A percentile compares a stretch with the other conserved stretches of the same genome.
Conservation (phyloP, 371 early-diverging fungal genomes). For the Encephalitozoon hellem region DNA sequence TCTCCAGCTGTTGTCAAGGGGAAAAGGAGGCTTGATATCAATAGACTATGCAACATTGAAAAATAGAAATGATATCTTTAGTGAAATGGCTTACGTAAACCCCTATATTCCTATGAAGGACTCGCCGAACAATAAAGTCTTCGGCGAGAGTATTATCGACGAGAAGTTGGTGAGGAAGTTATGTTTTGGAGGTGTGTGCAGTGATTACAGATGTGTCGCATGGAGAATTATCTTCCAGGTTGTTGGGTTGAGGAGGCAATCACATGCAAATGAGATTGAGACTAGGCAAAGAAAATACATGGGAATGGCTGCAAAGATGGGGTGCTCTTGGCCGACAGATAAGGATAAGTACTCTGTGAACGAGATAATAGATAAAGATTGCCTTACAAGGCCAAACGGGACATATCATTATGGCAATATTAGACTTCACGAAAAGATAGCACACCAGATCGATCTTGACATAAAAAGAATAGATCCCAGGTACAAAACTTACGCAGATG, state of each 20-base stretch:
- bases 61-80: background rate
- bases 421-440: background rate
- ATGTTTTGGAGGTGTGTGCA: slow-evolving; percentile 29
- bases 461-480: slow-evolving; percentile 32
- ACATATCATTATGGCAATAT: background rate
- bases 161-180: slow-evolving; percentile 12
- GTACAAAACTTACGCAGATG: background rate
- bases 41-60: slow-evolving; percentile 21
- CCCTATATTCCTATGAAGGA: slow-evolving; percentile 2
- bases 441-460: slow-evolving; percentile 54
- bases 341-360: background rate
- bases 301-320: background rate
- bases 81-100: slow-evolving; percentile 13
- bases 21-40: slow-evolving; percentile 15
- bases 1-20: slow-evolving; percentile 28
- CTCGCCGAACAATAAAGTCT: background rate
- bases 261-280: background rate
- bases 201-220: background rate
- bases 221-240: slow-evolving; percentile 27
- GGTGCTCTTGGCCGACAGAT: background rate
- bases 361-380: background rate
- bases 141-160: slow-evolving; percentile 7
- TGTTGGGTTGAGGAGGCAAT: background rate
- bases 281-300: background rate
- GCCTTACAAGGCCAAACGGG: background rate